Evolutionary conservation across 2,329 filamentous ascomycete species (phyloP).

Genomic region (Fusarium agapanthi): DNA sequence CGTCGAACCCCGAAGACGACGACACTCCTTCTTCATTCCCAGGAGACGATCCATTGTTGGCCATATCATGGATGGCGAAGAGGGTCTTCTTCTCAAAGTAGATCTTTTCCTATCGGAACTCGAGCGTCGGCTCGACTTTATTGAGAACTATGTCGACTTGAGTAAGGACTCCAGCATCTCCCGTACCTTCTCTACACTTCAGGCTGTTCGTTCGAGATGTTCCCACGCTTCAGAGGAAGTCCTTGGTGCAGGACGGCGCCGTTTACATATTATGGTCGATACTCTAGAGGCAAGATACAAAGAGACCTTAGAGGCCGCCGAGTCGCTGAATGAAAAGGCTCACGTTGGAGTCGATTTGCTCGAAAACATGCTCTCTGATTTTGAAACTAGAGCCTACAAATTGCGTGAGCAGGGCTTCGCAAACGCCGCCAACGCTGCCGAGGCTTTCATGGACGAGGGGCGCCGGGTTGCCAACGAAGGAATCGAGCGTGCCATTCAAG

Average conservation of each 20-base stretch:
- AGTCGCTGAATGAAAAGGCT: constrained; percentile 91
- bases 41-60: constrained; percentile 67
- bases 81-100: constrained; percentile 70
- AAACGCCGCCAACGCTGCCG: constrained; percentile 71
- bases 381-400: constrained; percentile 83
- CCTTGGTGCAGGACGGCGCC: constrained; percentile 83
- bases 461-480: constrained; percentile 83
- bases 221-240: constrained; percentile 90
- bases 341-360: constrained; percentile 86
- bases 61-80: constrained; percentile 70
- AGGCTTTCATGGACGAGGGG: constrained; percentile 78
- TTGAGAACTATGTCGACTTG: constrained; percentile 87
- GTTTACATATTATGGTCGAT: constrained; percentile 89
- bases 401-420: constrained; percentile 79
- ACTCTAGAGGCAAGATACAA: constrained; percentile 90
- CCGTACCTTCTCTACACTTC: constrained; percentile 84
- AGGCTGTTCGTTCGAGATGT: constrained; percentile 87
- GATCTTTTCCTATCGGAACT: constrained; percentile 87
- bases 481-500: constrained; percentile 79
- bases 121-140: constrained; percentile 83
- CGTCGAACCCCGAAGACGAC: constrained; percentile 49
- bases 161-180: constrained; percentile 85
- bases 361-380: constrained; percentile 84
- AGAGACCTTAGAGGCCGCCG: constrained; percentile 83
- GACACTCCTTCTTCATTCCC: constrained; percentile 66